phyloP scores from a whole-genome alignment of 1,284 basidiomycete genomes.

The Cutaneotrichosporon sp. region DNA sequence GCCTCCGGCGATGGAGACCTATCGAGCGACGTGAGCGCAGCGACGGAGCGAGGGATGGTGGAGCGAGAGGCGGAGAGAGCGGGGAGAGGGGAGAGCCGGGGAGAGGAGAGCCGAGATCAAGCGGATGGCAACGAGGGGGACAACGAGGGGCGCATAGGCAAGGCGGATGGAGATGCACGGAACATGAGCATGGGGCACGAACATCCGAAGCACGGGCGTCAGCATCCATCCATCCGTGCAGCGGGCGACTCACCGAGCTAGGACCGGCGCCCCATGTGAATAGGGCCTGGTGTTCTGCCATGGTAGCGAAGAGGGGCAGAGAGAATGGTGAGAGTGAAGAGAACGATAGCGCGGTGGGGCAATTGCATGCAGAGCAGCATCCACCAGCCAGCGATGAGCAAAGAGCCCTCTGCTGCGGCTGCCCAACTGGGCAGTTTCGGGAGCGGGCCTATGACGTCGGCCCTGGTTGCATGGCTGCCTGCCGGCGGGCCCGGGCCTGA shows the following conservation, averaged over 20 bases:
- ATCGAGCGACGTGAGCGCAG: not conserved
- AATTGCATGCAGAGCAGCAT: too few species aligned
- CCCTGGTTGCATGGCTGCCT: not conserved
- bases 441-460: not conserved
- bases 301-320: slow-evolving; percentile 1
- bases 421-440: not conserved
- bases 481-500: not conserved
- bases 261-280: slow-evolving; percentile 52
- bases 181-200: too few species aligned
- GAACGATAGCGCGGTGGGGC: not conserved
- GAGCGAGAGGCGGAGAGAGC: too few species aligned
- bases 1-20: slow-evolving; percentile 51
- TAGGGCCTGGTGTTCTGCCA: slow-evolving; percentile 35
- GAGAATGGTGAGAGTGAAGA: slow-evolving; percentile 6
- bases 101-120: not conserved
- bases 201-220: too few species aligned
- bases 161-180: not conserved
- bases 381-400: not conserved
- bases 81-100: not conserved
- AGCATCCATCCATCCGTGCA: not conserved
- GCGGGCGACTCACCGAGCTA: slow-evolving; percentile 42
- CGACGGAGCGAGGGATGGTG: not conserved
- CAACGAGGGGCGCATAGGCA: too few species aligned
- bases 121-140: too few species aligned
- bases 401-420: not conserved